Conservation (phyloP, 1,139 yeast species). For the Geotrichum carabidarum region DNA sequence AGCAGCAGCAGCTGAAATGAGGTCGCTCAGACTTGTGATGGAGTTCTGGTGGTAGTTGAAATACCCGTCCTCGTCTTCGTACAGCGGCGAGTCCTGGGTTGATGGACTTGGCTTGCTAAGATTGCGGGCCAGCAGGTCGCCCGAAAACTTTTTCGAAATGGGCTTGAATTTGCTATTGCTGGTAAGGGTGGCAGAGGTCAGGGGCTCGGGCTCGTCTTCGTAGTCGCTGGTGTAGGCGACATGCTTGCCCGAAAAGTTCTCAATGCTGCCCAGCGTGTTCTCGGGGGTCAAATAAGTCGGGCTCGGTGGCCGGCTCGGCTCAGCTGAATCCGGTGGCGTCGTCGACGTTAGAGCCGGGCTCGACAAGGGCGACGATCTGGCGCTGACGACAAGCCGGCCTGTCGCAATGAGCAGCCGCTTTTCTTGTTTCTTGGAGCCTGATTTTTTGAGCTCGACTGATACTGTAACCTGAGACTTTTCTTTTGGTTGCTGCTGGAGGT, state of each 20-base stretch:
- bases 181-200: neutral
- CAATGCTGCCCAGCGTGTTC: neutral
- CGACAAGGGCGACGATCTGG: no score
- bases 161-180: neutral
- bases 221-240: constrained; percentile 10
- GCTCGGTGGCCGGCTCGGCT: neutral
- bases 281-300: neutral
- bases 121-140: no score
- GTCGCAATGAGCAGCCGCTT: neutral
- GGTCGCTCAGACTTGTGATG: neutral
- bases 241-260: constrained; percentile 6
- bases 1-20: neutral
- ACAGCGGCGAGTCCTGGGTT: constrained; percentile 7
- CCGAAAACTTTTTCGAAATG: no score
- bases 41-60: constrained; percentile 1
- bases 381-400: neutral
- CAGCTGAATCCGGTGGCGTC: no score
- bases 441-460: neutral
- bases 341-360: no score
- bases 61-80: constrained; percentile 19
- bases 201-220: constrained; percentile 8
- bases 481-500: neutral
- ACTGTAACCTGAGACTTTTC: neutral
- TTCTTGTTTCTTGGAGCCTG: neutral
- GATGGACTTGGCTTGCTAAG: no score